Conservation (phyloP, 805 yeast genomes). For the Myxozyma geophila region DNA sequence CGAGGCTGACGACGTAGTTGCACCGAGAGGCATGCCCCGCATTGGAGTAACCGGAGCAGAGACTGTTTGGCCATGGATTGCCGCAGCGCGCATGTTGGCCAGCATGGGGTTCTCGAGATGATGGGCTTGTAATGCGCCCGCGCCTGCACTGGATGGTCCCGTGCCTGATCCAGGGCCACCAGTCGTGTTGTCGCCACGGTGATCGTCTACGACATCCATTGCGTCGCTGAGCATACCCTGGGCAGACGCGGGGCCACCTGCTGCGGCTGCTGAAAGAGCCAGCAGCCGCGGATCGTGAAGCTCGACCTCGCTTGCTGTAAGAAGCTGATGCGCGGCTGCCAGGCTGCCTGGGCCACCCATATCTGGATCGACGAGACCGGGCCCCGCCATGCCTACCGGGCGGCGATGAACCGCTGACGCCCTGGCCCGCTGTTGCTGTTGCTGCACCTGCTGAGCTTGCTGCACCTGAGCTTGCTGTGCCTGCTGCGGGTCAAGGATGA, state of each 20-base stretch:
- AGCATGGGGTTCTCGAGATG: conserved; percentile 25
- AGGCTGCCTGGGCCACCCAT: conserved; percentile 20
- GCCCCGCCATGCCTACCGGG: conserved; percentile 24
- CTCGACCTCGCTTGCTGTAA: conserved; percentile 22
- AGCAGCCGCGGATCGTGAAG: conserved; percentile 34
- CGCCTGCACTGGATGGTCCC: not conserved
- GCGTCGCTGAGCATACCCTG: conserved; percentile 17
- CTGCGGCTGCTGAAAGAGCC: conserved; percentile 16
- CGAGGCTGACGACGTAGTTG: conserved; percentile 10
- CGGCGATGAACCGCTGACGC: conserved; percentile 32
- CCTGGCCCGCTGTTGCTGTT: conserved; percentile 12
- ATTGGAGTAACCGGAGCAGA: conserved; percentile 24
- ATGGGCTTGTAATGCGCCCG: not conserved
- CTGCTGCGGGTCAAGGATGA: conserved; percentile 16
- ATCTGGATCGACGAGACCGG: conserved; percentile 15
- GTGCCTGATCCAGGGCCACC: conserved; percentile 1
- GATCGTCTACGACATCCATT: conserved; percentile 16
- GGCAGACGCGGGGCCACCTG: conserved; percentile 1
- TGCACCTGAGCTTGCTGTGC: conserved; percentile 5
- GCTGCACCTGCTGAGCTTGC: conserved; percentile 10
- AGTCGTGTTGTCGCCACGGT: not conserved
- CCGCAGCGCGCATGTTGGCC: conserved; percentile 6
- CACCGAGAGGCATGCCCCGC: conserved; percentile 8
- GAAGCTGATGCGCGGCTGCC: conserved; percentile 14
- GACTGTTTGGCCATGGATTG: conserved; percentile 15